These are phyloP conservation scores for Penicillium hesseltinei DNA, from an alignment of 2,329 filamentous ascomycete genomes.

Conservation along the genomic window DNA sequence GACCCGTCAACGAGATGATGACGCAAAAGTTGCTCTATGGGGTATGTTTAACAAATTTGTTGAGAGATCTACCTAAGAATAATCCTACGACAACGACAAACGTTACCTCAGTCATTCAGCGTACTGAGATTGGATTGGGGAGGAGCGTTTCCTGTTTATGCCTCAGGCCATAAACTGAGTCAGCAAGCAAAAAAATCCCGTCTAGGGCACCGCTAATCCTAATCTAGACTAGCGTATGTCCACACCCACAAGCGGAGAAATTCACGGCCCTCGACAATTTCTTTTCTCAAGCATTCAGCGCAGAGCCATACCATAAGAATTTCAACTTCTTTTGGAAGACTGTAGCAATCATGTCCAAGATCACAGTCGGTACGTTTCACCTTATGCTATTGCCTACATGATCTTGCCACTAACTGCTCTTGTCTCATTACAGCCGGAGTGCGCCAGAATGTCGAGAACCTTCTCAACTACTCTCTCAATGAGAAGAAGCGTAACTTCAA, in stretches of 20 bases:
- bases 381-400: not conserved
- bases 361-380: conserved; percentile 53
- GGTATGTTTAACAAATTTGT: no score
- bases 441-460: conserved; percentile 87
- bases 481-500: conserved; percentile 99
- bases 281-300: conserved; percentile 40
- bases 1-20: not conserved
- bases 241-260: conserved; percentile 43
- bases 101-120: not conserved
- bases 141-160: not conserved
- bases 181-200: conserved; percentile 11
- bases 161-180: conserved; percentile 10
- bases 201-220: conserved; percentile 31
- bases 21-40: not conserved
- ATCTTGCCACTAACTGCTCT: conserved; percentile 14
- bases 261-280: conserved; percentile 26
- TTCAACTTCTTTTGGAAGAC: conserved; percentile 76
- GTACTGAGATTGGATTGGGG: not conserved
- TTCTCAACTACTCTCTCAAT: conserved; percentile 92
- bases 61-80: not conserved
- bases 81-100: not conserved
- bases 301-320: conserved; percentile 73
- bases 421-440: conserved; percentile 67
- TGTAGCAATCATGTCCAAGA: conserved; percentile 62
- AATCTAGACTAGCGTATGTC: conserved; percentile 25